phyloP scores from a whole-genome alignment of 352 stramenopile genomes.

The Phytophthora palmivora region DNA sequence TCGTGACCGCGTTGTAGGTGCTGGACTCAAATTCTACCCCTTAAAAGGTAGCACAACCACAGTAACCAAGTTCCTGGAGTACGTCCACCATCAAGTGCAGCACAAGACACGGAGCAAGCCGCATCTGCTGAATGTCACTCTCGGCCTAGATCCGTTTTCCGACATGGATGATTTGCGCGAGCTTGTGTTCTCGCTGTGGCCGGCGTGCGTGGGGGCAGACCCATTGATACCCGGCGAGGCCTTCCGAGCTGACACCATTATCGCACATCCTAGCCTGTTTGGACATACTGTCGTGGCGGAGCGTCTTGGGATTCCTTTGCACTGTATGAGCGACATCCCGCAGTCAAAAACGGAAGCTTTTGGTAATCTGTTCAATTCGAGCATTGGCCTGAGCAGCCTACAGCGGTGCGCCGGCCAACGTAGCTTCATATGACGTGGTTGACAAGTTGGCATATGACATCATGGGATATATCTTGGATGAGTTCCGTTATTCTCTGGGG shows the following conservation, averaged over 20 bases:
- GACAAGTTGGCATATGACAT: constrained; percentile 25
- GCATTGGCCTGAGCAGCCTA: background rate
- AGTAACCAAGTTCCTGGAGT: constrained; percentile 14
- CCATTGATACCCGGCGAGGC: constrained; percentile 27
- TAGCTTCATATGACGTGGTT: background rate
- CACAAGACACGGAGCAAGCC: background rate
- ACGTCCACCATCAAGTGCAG: constrained; percentile 9
- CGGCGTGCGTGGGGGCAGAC: constrained; percentile 38
- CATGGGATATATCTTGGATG: constrained; percentile 33
- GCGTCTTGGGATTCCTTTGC: constrained; percentile 50
- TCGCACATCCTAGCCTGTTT: constrained; percentile 44
- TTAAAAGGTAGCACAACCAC: constrained; percentile 30
- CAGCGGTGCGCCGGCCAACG: background rate
- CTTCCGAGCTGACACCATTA: constrained; percentile 47
- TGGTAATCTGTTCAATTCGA: constrained; percentile 35
- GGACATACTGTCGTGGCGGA: constrained; percentile 47
- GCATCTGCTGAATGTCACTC: background rate
- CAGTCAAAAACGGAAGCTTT: constrained; percentile 44
- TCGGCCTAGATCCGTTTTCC: background rate
- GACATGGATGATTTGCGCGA: constrained; percentile 12
- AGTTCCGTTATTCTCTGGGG: constrained; percentile 46
- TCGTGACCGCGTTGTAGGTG: constrained; percentile 47
- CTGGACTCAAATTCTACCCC: constrained; percentile 47
- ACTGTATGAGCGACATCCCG: constrained; percentile 41
- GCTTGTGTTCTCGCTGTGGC: constrained; percentile 43